Evolutionary conservation across 441 rosid genomes (phyloP), one percentile per base, ranked within the genome.

Genomic region (Erodium trifolium): DNA sequence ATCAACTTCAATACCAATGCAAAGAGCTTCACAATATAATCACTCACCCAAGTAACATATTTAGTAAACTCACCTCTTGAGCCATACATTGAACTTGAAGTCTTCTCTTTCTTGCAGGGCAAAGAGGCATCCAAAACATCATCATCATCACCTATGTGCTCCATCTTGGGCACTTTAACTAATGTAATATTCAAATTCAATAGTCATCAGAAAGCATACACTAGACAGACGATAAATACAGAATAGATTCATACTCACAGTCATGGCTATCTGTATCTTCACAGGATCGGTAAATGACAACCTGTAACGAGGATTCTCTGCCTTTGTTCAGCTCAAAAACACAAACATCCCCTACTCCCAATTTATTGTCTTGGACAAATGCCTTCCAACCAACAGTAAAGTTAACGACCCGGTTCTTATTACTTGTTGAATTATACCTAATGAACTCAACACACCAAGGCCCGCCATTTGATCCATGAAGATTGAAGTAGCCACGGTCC

Each of bases 281-380:
- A 59, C n/a, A 0, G 13, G 64, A 10, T 59, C 64, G 64, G 64
- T 16, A 59, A 59, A 59, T 59, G 34, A 59, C 29, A 59, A 59
- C 64, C 1, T 59, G n/a, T 8, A 59, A 18, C 13, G 13, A 59
- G 12, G 12, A 18, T 3, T 59, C 64, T 2, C 27, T 59, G 34
- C 64, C 64, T 18, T 10, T 9, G 13, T 16, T 19, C 64, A 59
- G 64, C 34, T 59, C 64, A 19, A 59, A 59, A 19, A 59, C 64
- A 19, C 64, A 59, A 59, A 59, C 64, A 59, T 59, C 64, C 13
- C 64, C 64, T 18, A 11, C 34, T 60, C 13, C 65, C 35, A 60
- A 23, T 19, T 23, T 60, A 11, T 60, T 60, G 14, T 60, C 65
- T 60, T 23, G 65, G 14, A n/a, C 65, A 60, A 60, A 60, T 16